A percentile compares a stretch with the other conserved stretches of the same genome.
These are phyloP conservation scores for Aureobasidium vineae DNA, from an alignment of 2,329 filamentous ascomycete species.

Conservation along the genomic window DNA sequence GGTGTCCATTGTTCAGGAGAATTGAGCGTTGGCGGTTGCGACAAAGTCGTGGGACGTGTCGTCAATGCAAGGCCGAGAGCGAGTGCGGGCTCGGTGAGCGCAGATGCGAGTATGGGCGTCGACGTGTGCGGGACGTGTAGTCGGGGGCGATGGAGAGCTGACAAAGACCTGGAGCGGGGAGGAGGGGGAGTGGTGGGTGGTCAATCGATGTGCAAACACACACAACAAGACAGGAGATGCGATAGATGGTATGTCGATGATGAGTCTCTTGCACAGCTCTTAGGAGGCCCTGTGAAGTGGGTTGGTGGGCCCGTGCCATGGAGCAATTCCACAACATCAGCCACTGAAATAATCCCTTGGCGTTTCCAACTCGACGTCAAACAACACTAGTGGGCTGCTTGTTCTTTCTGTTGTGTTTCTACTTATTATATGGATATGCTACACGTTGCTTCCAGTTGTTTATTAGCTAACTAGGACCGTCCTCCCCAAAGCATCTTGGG, in stretches of 20 bases:
- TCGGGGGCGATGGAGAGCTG: background rate
- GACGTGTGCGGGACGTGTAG: slow-evolving; percentile 3
- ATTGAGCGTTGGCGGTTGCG: background rate
- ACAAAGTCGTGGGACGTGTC: background rate
- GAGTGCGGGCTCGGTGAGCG: slow-evolving; percentile 11
- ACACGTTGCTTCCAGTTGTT: background rate
- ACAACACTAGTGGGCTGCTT: background rate
- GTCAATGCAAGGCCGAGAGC: slow-evolving; percentile 17
- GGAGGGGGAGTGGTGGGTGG: background rate
- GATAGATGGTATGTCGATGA: slow-evolving; percentile 17
- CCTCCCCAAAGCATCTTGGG: slow-evolving; percentile 26
- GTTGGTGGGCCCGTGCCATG: background rate
- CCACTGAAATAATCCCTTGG: slow-evolving; percentile 17
- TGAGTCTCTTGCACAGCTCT: slow-evolving; percentile 19
- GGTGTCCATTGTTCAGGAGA: slow-evolving; percentile 69
- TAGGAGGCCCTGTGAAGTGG: slow-evolving; percentile 1
- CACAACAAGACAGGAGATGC: slow-evolving; percentile 11
- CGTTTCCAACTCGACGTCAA: slow-evolving; percentile 2
- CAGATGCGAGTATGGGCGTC: background rate
- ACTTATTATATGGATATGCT: background rate
- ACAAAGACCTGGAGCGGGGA: background rate
- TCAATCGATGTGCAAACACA: slow-evolving; percentile 9
- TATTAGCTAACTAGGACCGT: background rate
- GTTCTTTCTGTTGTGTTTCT: background rate
- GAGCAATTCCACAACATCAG: background rate